Conservation (phyloP, 2,329 filamentous ascomycete species). For the Nemania sp. region DNA sequence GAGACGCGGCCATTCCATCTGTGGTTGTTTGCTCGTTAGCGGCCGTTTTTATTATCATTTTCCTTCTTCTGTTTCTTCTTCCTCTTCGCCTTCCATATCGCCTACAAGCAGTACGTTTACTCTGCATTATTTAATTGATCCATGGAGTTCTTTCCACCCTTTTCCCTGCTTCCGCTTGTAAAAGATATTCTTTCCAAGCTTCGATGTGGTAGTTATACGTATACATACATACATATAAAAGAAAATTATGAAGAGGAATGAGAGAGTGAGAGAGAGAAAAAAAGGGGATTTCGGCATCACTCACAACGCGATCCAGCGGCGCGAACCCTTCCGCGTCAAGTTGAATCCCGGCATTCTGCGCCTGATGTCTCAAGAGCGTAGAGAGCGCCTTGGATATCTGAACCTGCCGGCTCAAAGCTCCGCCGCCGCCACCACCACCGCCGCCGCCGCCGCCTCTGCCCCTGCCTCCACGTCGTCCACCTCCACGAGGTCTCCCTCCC, state of each 20-base stretch:
- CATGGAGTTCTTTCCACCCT: no score
- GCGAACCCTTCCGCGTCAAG: constrained; percentile 66
- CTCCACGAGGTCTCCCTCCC: constrained; percentile 15
- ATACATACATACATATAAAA: no score
- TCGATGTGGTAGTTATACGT: no score
- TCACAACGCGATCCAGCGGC: constrained; percentile 61
- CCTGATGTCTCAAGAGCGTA: constrained; percentile 60
- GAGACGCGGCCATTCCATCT: constrained; percentile 63
- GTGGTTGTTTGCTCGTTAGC: background rate
- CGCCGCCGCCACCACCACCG: constrained; percentile 41
- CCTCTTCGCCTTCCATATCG: background rate
- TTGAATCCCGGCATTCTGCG: constrained; percentile 58
- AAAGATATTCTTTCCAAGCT: no score
- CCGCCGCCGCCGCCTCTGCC: constrained; percentile 41
- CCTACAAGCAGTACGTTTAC: no score
- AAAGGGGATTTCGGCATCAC: constrained; percentile 38
- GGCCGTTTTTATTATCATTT: no score
- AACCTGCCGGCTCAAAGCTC: constrained; percentile 48
- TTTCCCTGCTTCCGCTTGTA: no score
- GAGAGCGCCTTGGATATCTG: constrained; percentile 60
- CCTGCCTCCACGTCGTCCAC: constrained; percentile 30
- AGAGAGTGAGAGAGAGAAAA: background rate
- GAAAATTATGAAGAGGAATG: background rate
- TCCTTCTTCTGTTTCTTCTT: background rate
- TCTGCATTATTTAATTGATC: no score